Evolutionary conservation across 169 alveolate species (phyloP), one percentile per base, ranked within the genome.

Genomic region (Eimeria maxima): DNA sequence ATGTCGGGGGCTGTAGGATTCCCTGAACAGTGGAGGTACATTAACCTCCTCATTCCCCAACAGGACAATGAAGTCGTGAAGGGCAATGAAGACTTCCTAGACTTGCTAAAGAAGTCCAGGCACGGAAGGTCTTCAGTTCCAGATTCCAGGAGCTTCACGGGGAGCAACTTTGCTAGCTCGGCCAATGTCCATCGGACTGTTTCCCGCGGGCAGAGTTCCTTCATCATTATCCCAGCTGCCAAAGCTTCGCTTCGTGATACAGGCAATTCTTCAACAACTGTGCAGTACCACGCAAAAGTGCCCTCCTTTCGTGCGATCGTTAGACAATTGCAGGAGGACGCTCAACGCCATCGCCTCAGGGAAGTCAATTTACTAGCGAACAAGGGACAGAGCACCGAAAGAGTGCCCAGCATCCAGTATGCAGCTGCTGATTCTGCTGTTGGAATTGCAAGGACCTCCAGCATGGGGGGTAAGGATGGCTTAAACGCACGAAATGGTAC

Each of bases 231-330:
- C 24, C 84, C 84, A 5, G 57, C 84, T 16, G 2, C 13, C 16
- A 73, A 73, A 22, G 84, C 55, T 29, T 29, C 84, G n/a, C 53
- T 29, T 33, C 22, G n/a, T 22, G 53, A 38, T 38, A 50, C 84
- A 42, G 84, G 53, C 47, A 33, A 27, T 27, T 73, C 53, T 78
- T 50, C 67, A 50, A 27, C n/a, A 8, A 27, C 69, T 20, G 67
- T 65, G 74, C 22, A 45, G 42, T 50, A 44, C 63, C 67, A 45
- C 38, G 67, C 65, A 8, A 78, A 45, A 27, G 47, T 78, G 29
- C 89, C 89, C 4, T 78, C 89, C 33, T 78, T 78, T n/a, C 57
- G 63, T 0, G 89, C 50, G 18, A 44, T 78, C 18, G 69, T 78
- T 6, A 4, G 89, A 14, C 57, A 44, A 11, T 5, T 78, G 89